Evolutionary conservation across 2,329 filamentous ascomycete species (phyloP).

Genomic region (Knufia fluminis): DNA sequence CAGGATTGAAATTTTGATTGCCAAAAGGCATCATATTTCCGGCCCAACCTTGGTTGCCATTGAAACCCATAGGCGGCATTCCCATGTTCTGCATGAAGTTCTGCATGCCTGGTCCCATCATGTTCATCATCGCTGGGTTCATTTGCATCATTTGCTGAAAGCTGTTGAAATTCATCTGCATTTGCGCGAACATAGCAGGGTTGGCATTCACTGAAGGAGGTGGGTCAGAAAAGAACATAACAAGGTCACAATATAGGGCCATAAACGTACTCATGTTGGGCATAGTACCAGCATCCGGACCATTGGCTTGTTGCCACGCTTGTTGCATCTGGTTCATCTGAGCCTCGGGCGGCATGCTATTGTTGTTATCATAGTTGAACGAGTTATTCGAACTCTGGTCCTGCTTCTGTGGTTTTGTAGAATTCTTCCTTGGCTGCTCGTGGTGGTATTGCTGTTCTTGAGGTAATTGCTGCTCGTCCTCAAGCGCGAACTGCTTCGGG

Average conservation of each 20-base stretch:
- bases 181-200: background rate
- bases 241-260: background rate
- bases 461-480: background rate
- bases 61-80: constrained; percentile 9
- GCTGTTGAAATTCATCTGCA: constrained; percentile 8
- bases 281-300: constrained; percentile 23
- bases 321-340: background rate
- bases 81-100: constrained; percentile 4
- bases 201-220: constrained; percentile 1
- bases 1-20: constrained; percentile 23
- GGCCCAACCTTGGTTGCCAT: constrained; percentile 22
- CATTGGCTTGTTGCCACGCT: constrained; percentile 54
- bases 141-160: constrained; percentile 4
- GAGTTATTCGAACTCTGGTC: constrained; percentile 10
- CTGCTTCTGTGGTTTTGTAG: constrained; percentile 3
- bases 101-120: constrained; percentile 10
- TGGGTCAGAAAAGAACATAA: background rate
- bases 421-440: constrained; percentile 4
- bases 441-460: background rate
- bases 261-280: constrained; percentile 1
- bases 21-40: constrained; percentile 24
- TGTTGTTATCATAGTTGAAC: constrained; percentile 9
- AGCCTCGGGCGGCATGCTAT: constrained; percentile 5
- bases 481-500: background rate
- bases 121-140: background rate